Percentiles rank a stretch among this genome's conserved stretches.
Conservation (phyloP, 495 filamentous ascomycete species). For the Pyronema domesticum region DNA sequence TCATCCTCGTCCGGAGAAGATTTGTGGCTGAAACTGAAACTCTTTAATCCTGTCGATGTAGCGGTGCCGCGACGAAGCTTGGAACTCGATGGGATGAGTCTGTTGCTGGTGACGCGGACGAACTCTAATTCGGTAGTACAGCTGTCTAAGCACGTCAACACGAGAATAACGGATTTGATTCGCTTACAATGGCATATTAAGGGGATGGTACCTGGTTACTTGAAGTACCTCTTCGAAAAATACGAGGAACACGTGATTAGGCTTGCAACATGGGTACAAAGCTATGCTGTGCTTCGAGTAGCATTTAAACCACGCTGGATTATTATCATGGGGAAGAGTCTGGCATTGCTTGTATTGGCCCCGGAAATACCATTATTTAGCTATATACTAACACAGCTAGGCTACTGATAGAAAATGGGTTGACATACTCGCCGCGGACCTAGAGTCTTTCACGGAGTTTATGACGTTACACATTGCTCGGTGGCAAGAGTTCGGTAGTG, state of each 20-base stretch:
- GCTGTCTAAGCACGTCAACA: slow-evolving; percentile 1
- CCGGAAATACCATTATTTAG: background rate
- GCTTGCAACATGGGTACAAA: background rate
- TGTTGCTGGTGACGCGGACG: slow-evolving; percentile 2
- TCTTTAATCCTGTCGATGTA: background rate
- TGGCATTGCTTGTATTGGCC: background rate
- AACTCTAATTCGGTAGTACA: slow-evolving; percentile 1
- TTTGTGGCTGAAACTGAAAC: slow-evolving; percentile 5
- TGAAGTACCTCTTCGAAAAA: slow-evolving; percentile 4
- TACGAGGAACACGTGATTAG: background rate
- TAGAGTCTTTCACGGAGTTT: background rate
- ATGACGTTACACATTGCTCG: background rate
- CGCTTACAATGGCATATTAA: slow-evolving; percentile 7
- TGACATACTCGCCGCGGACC: background rate
- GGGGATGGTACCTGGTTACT: slow-evolving; percentile 1
- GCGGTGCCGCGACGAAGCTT: background rate
- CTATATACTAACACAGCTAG: slow-evolving; percentile 1
- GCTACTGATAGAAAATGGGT: background rate
- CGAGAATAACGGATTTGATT: slow-evolving; percentile 5
- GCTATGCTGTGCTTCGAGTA: background rate
- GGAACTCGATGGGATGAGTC: background rate
- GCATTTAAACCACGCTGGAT: slow-evolving; percentile 1
- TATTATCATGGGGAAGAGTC: background rate
- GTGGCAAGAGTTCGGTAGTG: background rate
- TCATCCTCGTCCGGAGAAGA: slow-evolving; percentile 6